These are phyloP conservation scores for Salix udensis DNA, from an alignment of 345 rosid species.

Conservation along the genomic window DNA sequence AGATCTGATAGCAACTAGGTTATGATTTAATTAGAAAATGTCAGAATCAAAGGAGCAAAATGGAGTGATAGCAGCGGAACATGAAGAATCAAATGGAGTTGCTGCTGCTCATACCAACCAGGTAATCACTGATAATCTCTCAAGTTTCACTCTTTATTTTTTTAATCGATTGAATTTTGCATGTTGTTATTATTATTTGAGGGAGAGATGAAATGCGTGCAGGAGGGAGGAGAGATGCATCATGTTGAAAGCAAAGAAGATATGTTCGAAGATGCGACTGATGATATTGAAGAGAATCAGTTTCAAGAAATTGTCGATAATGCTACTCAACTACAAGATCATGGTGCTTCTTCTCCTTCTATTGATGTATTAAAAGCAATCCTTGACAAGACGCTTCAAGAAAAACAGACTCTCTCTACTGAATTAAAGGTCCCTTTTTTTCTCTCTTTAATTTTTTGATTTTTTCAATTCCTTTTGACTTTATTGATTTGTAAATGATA, in stretches of 20 bases:
- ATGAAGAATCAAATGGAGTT: constrained; percentile 7
- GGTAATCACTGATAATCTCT: constrained; percentile 9
- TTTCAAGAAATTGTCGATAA: constrained; percentile 15
- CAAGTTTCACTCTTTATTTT: background rate
- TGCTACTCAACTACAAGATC: background rate
- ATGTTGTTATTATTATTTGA: background rate
- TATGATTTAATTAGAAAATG: constrained; percentile 36
- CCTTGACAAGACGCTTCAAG: constrained; percentile 5
- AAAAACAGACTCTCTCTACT: background rate
- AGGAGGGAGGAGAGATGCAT: constrained; percentile 20
- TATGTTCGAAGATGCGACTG: constrained; percentile 82
- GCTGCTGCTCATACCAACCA: constrained; percentile 12
- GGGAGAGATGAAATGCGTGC: constrained; percentile 4
- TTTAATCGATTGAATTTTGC: background rate
- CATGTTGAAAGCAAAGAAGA: constrained; percentile 71
- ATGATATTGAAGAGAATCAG: constrained; percentile 54
- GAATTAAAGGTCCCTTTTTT: constrained; percentile 6
- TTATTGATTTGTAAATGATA: background rate
- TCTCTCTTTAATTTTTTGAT: background rate
- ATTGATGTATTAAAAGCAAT: background rate
- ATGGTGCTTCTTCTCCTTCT: background rate
- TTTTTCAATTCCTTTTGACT: background rate
- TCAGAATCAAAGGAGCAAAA: constrained; percentile 29
- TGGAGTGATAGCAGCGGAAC: constrained; percentile 14
- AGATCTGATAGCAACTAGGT: constrained; percentile 29